Evolutionary conservation across 1,284 basidiomycete genomes (phyloP).

Genomic region (Fomitopsis schrenkii): DNA sequence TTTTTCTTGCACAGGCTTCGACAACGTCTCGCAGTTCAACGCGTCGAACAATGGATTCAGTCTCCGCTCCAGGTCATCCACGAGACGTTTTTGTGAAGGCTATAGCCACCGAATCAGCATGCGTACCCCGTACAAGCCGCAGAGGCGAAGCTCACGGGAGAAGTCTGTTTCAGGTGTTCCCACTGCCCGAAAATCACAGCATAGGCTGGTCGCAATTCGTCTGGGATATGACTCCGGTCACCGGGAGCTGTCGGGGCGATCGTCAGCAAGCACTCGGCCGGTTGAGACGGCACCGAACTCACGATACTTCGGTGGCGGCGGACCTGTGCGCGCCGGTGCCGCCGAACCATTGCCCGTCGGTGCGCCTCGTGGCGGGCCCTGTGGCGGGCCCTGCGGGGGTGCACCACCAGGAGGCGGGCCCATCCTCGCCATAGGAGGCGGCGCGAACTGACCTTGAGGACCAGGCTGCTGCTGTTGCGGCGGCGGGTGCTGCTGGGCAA

Average conservation of each 20-base stretch:
- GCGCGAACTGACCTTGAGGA: conserved; percentile 22
- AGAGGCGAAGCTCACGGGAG: conserved; percentile 53
- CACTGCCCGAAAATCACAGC: conserved; percentile 63
- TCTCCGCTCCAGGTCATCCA: conserved; percentile 86
- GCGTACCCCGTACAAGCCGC: conserved; percentile 9
- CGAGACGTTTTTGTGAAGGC: conserved; percentile 81
- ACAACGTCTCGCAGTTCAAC: conserved; percentile 87
- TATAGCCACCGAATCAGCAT: conserved; percentile 24
- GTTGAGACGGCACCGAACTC: conserved; percentile 31
- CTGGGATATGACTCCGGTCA: conserved; percentile 88
- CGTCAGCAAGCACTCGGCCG: conserved; percentile 5
- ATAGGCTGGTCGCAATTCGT: conserved; percentile 63
- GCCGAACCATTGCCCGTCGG: conserved; percentile 33
- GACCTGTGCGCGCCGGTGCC: conserved; percentile 36
- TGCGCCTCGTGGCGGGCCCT: conserved; percentile 36
- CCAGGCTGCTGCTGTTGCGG: conserved; percentile 31
- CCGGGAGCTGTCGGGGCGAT: conserved; percentile 61
- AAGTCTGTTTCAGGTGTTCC: conserved; percentile 61
- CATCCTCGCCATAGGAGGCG: conserved; percentile 19
- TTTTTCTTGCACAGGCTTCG: conserved; percentile 66
- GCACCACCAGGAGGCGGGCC: conserved; percentile 37
- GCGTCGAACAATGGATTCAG: conserved; percentile 88
- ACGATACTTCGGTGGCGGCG: conserved; percentile 82
- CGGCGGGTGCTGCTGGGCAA: conserved; percentile 18
- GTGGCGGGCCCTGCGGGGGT: conserved; percentile 33